Percentiles rank a stretch among this genome's conserved stretches.
phyloP scores from a whole-genome alignment of 169 alveolate genomes.

The Cryptosporidium sp. region DNA sequence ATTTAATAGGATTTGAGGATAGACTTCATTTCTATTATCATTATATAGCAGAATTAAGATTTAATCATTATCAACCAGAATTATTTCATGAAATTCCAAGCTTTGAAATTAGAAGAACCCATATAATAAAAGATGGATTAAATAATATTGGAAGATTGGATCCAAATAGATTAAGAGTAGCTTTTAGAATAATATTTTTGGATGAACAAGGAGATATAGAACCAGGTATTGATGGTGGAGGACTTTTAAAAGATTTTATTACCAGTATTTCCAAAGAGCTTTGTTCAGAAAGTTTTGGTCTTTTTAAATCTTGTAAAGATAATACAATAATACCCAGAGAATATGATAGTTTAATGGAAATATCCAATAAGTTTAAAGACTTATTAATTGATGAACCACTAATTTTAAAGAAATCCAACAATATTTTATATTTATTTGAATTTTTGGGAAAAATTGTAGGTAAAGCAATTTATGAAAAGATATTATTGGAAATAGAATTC shows the following conservation, averaged over 20 bases:
- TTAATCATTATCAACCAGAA: conserved; percentile 71
- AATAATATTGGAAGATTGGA: conserved; percentile 77
- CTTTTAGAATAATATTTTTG: conserved; percentile 87
- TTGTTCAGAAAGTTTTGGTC: conserved; percentile 89
- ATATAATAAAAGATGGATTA: conserved; percentile 84
- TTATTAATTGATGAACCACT: neutral
- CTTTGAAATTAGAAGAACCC: conserved; percentile 81
- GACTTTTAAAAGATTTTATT: conserved; percentile 95
- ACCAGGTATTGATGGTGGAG: conserved; percentile 98
- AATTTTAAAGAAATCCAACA: neutral
- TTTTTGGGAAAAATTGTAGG: conserved; percentile 90
- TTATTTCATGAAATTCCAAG: conserved; percentile 74
- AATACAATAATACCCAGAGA: conserved; percentile 69
- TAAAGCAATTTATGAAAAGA: conserved; percentile 93
- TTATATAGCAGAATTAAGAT: conserved; percentile 75
- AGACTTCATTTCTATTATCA: conserved; percentile 78
- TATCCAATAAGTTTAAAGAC: conserved; percentile 20
- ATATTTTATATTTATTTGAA: conserved; percentile 72
- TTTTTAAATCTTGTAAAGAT: conserved; percentile 80
- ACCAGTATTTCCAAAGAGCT: conserved; percentile 87
- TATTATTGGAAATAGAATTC: conserved; percentile 90
- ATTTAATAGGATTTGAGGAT: conserved; percentile 79
- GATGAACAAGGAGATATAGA: conserved; percentile 90
- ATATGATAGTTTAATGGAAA: conserved; percentile 42
- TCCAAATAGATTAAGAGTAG: conserved; percentile 77